Conservation (phyloP, 805 yeast genomes). For the Diddensiella caesifluorescens region DNA sequence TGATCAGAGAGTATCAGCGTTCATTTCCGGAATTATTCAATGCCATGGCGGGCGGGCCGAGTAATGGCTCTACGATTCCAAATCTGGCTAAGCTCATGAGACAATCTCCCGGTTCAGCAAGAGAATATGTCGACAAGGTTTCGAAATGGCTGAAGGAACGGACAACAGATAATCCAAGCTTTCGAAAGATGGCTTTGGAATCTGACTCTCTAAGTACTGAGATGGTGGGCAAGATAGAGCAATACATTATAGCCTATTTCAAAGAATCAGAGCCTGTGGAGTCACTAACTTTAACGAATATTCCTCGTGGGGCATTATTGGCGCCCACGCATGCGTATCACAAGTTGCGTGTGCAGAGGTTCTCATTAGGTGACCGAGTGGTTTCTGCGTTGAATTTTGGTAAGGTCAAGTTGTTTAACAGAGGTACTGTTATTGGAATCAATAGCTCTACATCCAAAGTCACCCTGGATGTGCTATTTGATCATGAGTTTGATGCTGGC, state of each 20-base stretch:
- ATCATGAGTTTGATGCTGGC: conserved; percentile 76
- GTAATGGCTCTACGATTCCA: conserved; percentile 18
- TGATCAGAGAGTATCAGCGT: conserved; percentile 55
- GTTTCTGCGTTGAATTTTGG: conserved; percentile 81
- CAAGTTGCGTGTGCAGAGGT: conserved; percentile 66
- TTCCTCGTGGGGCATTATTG: conserved; percentile 78
- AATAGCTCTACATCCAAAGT: conserved; percentile 48
- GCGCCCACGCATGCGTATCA: conserved; percentile 70
- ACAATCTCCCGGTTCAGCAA: conserved; percentile 26
- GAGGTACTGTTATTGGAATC: conserved; percentile 84
- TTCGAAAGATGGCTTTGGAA: conserved; percentile 65
- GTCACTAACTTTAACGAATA: conserved; percentile 60
- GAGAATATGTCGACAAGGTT: conserved; percentile 37
- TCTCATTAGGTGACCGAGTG: conserved; percentile 85
- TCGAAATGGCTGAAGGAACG: conserved; percentile 45
- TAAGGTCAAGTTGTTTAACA: conserved; percentile 77
- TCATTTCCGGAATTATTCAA: conserved; percentile 60
- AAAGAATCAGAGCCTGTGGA: conserved; percentile 40
- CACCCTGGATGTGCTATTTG: conserved; percentile 76
- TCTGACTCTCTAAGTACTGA: conserved; percentile 70
- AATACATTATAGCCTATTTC: conserved; percentile 42
- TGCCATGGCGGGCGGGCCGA: conserved; percentile 31
- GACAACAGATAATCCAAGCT: conserved; percentile 26
- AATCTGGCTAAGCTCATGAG: conserved; percentile 18
- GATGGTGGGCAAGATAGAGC: conserved; percentile 64